These are phyloP conservation scores for Rhazya stricta DNA, from an alignment of 257 asterid species.

Conservation along the genomic window DNA sequence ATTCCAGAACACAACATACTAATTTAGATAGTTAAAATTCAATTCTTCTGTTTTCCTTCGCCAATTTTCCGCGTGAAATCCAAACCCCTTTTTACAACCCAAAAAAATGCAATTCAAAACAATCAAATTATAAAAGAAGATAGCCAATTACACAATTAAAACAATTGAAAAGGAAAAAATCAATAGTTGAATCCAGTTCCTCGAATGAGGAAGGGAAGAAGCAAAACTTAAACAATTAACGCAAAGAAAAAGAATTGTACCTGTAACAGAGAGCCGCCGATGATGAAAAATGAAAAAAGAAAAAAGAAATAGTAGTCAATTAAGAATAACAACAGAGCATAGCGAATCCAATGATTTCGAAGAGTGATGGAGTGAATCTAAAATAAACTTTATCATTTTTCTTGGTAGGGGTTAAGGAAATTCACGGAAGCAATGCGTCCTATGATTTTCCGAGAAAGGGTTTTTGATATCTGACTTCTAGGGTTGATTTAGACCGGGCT, in stretches of 20 bases:
- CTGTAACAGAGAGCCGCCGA: neutral
- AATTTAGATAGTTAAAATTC: neutral
- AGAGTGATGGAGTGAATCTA: neutral
- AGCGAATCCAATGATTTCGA: neutral
- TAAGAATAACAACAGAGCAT: neutral
- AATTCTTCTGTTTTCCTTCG: neutral
- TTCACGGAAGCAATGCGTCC: neutral
- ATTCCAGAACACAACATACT: neutral
- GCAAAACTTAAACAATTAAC: neutral
- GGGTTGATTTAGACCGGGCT: neutral
- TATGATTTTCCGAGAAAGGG: neutral
- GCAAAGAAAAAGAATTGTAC: neutral
- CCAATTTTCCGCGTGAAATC: neutral
- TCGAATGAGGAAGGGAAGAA: neutral
- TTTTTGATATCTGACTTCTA: neutral
- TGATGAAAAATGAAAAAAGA: no score
- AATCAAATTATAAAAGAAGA: neutral
- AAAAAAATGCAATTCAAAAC: neutral
- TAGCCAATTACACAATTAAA: neutral
- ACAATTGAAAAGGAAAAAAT: neutral
- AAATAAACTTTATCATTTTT: neutral
- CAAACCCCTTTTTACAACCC: neutral
- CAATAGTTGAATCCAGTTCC: neutral
- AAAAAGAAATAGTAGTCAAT: no score
- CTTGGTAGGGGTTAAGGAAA: neutral